Evolutionary conservation across 306 rosid species (phyloP).

Genomic region (Lagenaria siceraria): DNA sequence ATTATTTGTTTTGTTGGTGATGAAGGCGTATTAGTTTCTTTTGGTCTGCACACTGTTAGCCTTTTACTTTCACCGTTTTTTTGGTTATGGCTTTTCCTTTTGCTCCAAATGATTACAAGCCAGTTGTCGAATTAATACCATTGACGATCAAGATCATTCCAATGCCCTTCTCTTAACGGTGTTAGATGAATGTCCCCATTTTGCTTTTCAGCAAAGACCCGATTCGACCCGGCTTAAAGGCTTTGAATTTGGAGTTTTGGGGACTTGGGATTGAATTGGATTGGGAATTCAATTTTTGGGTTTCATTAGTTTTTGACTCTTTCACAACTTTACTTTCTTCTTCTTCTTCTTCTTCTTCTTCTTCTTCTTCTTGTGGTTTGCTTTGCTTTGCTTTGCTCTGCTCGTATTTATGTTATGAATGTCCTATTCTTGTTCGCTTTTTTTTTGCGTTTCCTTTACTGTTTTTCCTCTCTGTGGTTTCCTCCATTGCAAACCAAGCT

Average conservation of each 20-base stretch:
- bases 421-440: conserved; percentile 14
- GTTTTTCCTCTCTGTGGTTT: conserved; percentile 31
- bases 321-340: neutral
- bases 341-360: neutral
- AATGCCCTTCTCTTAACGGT: neutral
- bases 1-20: neutral
- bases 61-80: conserved; percentile 6
- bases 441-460: conserved; percentile 40
- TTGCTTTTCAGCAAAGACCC: neutral
- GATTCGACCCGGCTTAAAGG: neutral
- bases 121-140: neutral
- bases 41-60: neutral
- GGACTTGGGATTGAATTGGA: neutral
- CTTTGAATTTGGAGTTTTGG: conserved; percentile 10
- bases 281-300: conserved; percentile 10
- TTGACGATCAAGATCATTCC: neutral
- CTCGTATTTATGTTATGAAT: conserved; percentile 18
- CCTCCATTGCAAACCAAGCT: conserved; percentile 84
- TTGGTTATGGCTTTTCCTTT: conserved; percentile 2
- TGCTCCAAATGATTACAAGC: conserved; percentile 1
- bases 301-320: neutral
- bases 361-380: neutral
- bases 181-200: neutral
- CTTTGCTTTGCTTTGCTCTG: neutral
- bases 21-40: neutral